Base-by-base conservation (phyloP, 257 asterid species). In the Rubia yunnanensis region DNA sequence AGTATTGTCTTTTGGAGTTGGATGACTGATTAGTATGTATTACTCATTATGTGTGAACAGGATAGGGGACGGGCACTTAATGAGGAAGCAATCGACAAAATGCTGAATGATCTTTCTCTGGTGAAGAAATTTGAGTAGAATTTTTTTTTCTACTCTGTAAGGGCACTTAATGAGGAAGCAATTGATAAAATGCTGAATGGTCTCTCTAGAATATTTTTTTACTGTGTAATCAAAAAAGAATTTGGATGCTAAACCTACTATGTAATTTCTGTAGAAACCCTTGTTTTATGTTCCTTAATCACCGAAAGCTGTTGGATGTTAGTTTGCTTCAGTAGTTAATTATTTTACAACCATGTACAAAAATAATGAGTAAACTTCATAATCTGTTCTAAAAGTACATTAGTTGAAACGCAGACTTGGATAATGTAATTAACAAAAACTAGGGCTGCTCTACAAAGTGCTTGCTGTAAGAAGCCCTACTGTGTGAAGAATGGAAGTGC, bases 181-280 rank as follows among this genome's bases (percentile, higher is more conserved):
- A 84, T 86, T 26, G 90, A 83, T 76, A 88, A 84, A 49, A 88
- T 88, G 96, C 70, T 86, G 77, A 77, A 74, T 48, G 96, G 85
- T 64, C 81, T 87, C 17, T 76, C 90, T 36, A 87, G 84, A 6
- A 87, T 80, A n/a, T 15, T 5, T 5, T 17, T 14, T 14, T 44
- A 44, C n/a, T 15, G 20, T 44, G 52, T 44, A 44, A 44, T 15
- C n/a, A 44, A 44, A 38, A 13, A 41, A n/a, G 10, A 23, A 1
- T 9, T 54, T n/a, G n/a, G 7, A 23, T 54, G n/a, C 17, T 23
- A 54, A 54, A 24, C 32, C 60, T 54, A 24, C 17, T 23, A 7
- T 54, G 60, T 54, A 54, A 26, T 54, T 23, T 11, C 31, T 54
- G 17, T 22, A 24, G 27, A 8, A 54, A 23, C 32, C 32, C 14